Evolutionary conservation across 1,284 basidiomycete species (phyloP), one percentile per base, ranked within the genome.

Genomic region (Apiotrichum mycotoxinovorans): DNA sequence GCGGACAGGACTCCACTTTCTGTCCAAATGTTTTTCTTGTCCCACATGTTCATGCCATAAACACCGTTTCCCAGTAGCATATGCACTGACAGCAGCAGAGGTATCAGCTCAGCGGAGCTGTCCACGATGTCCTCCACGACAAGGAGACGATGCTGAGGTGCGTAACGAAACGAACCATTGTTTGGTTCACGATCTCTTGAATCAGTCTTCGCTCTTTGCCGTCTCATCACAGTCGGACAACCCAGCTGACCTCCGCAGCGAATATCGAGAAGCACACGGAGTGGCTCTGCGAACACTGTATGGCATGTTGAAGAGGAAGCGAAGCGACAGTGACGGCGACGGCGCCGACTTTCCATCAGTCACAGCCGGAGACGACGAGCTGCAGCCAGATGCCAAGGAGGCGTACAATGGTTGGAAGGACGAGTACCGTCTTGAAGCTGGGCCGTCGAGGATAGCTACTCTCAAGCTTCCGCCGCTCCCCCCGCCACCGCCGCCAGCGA

Each of bases 381-480:
- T 66, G 25, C 56, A 57, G 15, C 49, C 58, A 0, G 59, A 51
- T 7, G 53, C 58, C 1, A 53, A 63, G 25, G 53, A 63, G 27
- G 69, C 65, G 12, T 72, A 60, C 51, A 58, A 63, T 4, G 61
- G 61, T 1, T 73, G 70, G 68, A 68, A 63, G 48, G 57, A 60
- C n/a, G 56, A 61, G 43, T 70, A 69, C 51, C 20, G 56, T 9
- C 58, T 75, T n/a, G 60, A 65, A 20, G 64, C 61, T 9, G 71
- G 71, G 56, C 65, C 68, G 25, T 61, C 63, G 2, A 47, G 66
- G 23, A 69, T 73, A 26, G 49, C 55, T 0, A 45, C 50, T 0
- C 52, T 75, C 17, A 25, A 10, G 2, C 40, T 75, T n/a, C 72
- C 73, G 2, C 14, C 49, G 4, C 30, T 72, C 15, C 71, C 73